Conservation (phyloP, 441 rosid species). For the Kokia cookei region DNA sequence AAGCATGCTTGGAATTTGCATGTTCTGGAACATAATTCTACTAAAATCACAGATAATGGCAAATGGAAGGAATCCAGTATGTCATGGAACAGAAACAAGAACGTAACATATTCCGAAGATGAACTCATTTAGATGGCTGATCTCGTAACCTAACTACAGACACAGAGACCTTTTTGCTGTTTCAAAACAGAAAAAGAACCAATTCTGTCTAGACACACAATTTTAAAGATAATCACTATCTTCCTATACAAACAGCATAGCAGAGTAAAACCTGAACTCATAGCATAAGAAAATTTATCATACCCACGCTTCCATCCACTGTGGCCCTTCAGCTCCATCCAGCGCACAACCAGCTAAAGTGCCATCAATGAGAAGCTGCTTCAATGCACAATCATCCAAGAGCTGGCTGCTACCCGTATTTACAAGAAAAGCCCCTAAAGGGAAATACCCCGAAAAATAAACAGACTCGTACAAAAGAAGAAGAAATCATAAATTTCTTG, state of each 20-base stretch:
- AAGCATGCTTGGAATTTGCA: neutral
- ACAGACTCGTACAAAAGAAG: no score
- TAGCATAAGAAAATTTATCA: conserved; percentile 12
- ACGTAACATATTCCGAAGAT: neutral
- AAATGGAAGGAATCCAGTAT: neutral
- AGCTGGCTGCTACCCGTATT: conserved; percentile 95
- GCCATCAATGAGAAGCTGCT: conserved; percentile 92
- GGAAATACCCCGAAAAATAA: neutral
- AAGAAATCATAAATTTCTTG: no score
- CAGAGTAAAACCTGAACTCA: conserved; percentile 6
- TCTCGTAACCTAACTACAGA: neutral
- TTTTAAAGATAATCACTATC: neutral
- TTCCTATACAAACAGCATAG: conserved; percentile 3
- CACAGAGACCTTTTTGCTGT: neutral
- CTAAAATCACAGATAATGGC: neutral
- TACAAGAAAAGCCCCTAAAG: conserved; percentile 89
- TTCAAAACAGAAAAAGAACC: neutral
- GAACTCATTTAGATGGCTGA: neutral
- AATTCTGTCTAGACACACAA: neutral
- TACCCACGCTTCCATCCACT: conserved; percentile 99
- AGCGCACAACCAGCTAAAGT: conserved; percentile 93
- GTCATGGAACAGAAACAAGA: neutral
- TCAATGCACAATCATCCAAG: conserved; percentile 88
- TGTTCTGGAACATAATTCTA: neutral
- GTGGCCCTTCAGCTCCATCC: conserved; percentile 99